Base-by-base conservation (phyloP, 2,329 filamentous ascomycete genomes). In the Aspergillaceae sp. region DNA sequence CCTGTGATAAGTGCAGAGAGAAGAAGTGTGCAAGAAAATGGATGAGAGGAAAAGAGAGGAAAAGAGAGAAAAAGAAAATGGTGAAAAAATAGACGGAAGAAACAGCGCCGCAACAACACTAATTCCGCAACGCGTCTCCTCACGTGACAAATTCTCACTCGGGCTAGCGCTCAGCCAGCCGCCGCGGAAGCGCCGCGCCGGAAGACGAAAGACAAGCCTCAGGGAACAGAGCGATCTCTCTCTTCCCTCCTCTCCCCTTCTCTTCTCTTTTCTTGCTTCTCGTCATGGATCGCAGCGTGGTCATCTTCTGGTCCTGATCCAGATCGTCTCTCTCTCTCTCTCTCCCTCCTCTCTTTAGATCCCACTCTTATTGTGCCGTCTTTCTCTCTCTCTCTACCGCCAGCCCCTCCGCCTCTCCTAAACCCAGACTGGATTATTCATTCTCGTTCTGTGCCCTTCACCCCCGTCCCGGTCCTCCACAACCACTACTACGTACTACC, bases 1-100 rank as follows among this genome's bases (percentile, higher is more conserved):
- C 7, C 11, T 8, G 26, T 35, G 19, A 8, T 38, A 19, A 27
- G 26, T n/a, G 33, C 32, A 34, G 28, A 28, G 36, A 51, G 33
- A 45, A 51, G 48, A 50, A 53, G 48, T 19, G 19, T 19, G 19
- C 19, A 19, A 19, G 19, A 19, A 1, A 19, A 19, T 19, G 19
- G 19, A 19, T 45, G 50, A 57, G 46, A 54, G 55, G 45, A 42
- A 48, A 19, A 45, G 50, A 57, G 46, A 54, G 55, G 45, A 42
- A 48, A 51, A 33, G 34, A 36, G 41, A n/a, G 19, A 35, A 47
- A 32, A 11, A 35, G 41, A 45, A 51, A 47, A 35, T 29, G 41
- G 40, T 19, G 28, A 49, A 43, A 48, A 45, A 28, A 38, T 8
- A 46, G 42, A 47, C 37, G 46, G 49, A 32, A 36, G 4, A 47